Evolutionary conservation across 2,329 filamentous ascomycete genomes (phyloP), one percentile per base, ranked within the genome.

Genomic region (Pseudocercospora ulei): DNA sequence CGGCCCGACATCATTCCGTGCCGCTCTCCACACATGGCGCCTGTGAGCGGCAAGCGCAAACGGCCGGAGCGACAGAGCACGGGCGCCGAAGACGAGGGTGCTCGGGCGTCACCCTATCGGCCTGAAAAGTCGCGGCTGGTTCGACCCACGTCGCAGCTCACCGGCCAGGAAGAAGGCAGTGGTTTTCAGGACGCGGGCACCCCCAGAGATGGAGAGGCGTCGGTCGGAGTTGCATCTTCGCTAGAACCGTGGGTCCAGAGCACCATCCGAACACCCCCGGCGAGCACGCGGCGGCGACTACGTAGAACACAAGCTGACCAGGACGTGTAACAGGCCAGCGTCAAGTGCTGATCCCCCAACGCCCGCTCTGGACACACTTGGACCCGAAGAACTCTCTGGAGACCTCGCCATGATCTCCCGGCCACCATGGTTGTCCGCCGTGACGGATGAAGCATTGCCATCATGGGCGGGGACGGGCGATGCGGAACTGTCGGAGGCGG

Each of bases 401-500:
- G 37, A 48, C 26, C 14, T 39, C 22, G 29, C 27, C 16, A 18
- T 26, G 25, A 18, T 31, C 14, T 26, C 18, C 12, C 46, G 49
- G 23, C 46, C 51, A 18, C 55, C 56, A 16, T 90, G 82, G 60
- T 73, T 72, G 51, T 95, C 90, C 61, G 73, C 80, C 41, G 77
- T 80, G 53, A 90, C 82, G 3, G 76, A 84, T 46, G 72, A 78
- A 13, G 70, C 73, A 38, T 60, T 90, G 35, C 65, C 69, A 19
- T 63, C 67, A 18, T 96, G 90, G 90, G 63, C 69, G 24, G 67
- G 71, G 20, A 69, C 65, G 29, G 83, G 82, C 18, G 78, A 77
- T 39, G 70, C 78, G 45, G 72, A 75, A 16, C 66, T 93, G 7
- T 63, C 88, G 12, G 70, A 76, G 13, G 70, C 75, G 51, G 81